Base-by-base conservation (phyloP, 208 protist species). In the Phytomonas francai region DNA sequence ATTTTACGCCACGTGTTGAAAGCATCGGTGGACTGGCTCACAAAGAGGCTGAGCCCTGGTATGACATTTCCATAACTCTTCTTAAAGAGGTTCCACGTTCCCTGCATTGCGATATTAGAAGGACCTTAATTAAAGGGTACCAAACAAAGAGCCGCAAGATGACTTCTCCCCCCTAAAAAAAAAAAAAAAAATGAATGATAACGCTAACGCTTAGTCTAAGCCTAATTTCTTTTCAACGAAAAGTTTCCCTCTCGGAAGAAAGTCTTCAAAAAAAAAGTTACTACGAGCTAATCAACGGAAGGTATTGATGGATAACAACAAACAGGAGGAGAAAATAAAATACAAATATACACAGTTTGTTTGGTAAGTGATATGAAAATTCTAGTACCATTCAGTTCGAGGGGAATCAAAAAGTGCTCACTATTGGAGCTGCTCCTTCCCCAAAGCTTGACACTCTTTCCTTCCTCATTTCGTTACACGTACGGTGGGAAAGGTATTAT, bases 21-120 rank as follows among this genome's bases (percentile, higher is more conserved):
- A 12, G 85, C 87, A 42, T 87, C 71, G 31, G 74, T 67, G 16
- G 78, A 81, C 60, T 93, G 70, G 62, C 27, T 82, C 56, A 78
- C 78, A 71, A 96, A 92, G 32, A 78, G 39, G 25, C 72, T 39
- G 30, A 91, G 33, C 4, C 86, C 90, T 8, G 85, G 80, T 45
- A 92, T 57, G 58, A 91, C 78, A 74, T 92, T 93, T 39, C 66
- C 56, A 67, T 77, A 86, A 77, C 92, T 96, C 76, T 87, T 92
- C 73, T 85, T 86, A 63, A 96, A 70, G 34, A 90, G 70, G 36
- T 73, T 28, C 80, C 83, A 92, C 65, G 77, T 87, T 62, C 87
- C 90, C 80, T 93, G 90, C 89, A 95, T 95, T 71, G 51, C 54
- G 36, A 56, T 36, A 54, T 27, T 29, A 19, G 42, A n/a, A 22